Evolutionary conservation across 1,139 yeast species (phyloP).

Genomic region (Magnusiomyces fungicola): DNA sequence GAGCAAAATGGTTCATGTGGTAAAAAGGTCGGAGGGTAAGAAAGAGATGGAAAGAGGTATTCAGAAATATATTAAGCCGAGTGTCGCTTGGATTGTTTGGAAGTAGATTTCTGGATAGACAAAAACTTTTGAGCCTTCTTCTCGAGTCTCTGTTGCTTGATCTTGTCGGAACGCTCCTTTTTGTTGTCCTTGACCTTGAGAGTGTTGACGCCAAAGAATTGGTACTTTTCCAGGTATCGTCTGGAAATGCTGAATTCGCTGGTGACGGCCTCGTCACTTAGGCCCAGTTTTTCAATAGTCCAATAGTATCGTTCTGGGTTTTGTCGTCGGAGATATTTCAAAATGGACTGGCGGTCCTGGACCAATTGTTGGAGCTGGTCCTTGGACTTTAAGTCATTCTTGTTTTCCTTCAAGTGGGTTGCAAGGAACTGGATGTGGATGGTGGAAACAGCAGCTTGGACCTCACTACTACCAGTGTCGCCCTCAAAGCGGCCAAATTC

Average conservation of each 20-base stretch:
- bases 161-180: conserved; percentile 27
- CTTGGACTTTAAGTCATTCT: conserved; percentile 65
- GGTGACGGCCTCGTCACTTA: conserved; percentile 70
- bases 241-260: conserved; percentile 80
- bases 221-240: conserved; percentile 76
- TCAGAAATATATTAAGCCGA: no score
- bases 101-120: not conserved
- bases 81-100: not conserved
- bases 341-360: conserved; percentile 77
- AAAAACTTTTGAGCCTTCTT: conserved; percentile 26
- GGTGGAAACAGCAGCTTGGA: conserved; percentile 87
- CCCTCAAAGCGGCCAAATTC: conserved; percentile 82
- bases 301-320: conserved; percentile 77
- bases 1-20: not conserved
- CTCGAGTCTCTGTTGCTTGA: conserved; percentile 23
- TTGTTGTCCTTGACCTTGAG: conserved; percentile 26
- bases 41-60: not conserved
- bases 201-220: conserved; percentile 61
- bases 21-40: not conserved
- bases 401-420: conserved; percentile 63
- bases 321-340: conserved; percentile 72
- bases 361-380: conserved; percentile 72
- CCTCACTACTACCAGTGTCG: conserved; percentile 93
- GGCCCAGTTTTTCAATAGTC: conserved; percentile 80
- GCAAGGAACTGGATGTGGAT: conserved; percentile 72